Percentiles rank a stretch among this genome's conserved stretches.
Evolutionary conservation across 106 monocot species (phyloP).

Genomic region (Allium fistulosum): DNA sequence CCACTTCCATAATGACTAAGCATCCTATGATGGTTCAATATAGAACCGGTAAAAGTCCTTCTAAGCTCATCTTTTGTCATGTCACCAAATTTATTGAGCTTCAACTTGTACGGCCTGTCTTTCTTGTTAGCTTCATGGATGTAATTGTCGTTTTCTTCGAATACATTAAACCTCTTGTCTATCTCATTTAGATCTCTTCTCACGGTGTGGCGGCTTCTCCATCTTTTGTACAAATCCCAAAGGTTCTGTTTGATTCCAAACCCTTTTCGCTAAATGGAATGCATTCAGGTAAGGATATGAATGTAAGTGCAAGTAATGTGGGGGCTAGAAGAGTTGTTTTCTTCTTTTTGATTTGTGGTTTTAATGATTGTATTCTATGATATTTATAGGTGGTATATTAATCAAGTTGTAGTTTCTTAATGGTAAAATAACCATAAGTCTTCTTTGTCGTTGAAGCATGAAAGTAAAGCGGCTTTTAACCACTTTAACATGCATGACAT

Average conservation of each 20-base stretch:
- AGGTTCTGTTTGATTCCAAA: constrained; percentile 38
- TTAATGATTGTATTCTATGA: background rate
- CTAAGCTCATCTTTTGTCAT: constrained; percentile 32
- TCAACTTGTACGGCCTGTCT: constrained; percentile 21
- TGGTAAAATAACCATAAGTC: too few relatives aligned
- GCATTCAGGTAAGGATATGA: background rate
- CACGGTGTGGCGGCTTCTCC: constrained; percentile 41
- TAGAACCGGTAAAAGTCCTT: constrained; percentile 20
- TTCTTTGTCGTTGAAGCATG: too few relatives aligned
- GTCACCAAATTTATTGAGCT: constrained; percentile 47
- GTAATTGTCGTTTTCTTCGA: constrained; percentile 42
- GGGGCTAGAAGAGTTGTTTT: background rate
- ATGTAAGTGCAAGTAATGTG: background rate
- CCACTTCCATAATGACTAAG: background rate
- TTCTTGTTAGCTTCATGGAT: constrained; percentile 40
- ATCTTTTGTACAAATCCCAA: constrained; percentile 47
- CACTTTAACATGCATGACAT: too few relatives aligned
- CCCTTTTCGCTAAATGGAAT: constrained; percentile 28
- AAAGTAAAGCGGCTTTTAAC: too few relatives aligned
- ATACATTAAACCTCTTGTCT: constrained; percentile 33
- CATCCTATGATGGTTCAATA: constrained; percentile 18
- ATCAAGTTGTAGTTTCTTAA: too few relatives aligned
- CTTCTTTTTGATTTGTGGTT: background rate
- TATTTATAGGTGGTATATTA: background rate
- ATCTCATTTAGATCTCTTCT: constrained; percentile 31